Conservation (phyloP, 495 filamentous ascomycete species). For the Penicillium desertorum region DNA sequence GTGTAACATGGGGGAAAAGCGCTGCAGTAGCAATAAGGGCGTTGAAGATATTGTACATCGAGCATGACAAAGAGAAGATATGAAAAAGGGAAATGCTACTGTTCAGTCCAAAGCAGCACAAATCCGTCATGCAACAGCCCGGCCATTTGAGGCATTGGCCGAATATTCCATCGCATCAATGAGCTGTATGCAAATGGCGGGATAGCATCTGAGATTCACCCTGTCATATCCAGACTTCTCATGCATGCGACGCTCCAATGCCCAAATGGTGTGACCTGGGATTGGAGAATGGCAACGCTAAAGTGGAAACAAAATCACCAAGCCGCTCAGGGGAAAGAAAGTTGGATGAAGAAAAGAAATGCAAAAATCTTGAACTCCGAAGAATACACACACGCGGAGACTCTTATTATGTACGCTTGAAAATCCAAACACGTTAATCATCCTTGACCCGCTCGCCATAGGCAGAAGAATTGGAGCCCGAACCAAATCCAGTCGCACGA, state of each 20-base stretch:
- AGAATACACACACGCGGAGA: slow-evolving; percentile 18
- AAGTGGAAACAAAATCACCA: slow-evolving; percentile 18
- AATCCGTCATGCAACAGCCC: background rate
- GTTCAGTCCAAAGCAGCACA: background rate
- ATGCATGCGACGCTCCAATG: slow-evolving; percentile 9
- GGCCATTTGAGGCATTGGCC: background rate
- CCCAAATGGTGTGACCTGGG: background rate
- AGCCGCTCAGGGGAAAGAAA: slow-evolving; percentile 19
- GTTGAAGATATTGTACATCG: slow-evolving; percentile 5
- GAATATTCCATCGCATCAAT: background rate
- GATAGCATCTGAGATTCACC: background rate
- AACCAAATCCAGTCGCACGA: slow-evolving; percentile 31
- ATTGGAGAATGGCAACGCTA: slow-evolving; percentile 1
- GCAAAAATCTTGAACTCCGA: slow-evolving; percentile 17
- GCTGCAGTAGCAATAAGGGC: slow-evolving; percentile 2
- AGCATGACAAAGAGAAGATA: background rate
- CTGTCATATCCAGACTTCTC: background rate
- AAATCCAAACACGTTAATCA: slow-evolving; percentile 28
- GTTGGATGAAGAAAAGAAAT: slow-evolving; percentile 14
- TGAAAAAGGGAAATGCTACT: background rate
- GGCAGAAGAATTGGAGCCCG: slow-evolving; percentile 13
- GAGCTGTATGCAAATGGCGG: background rate
- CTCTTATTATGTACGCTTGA: slow-evolving; percentile 34
- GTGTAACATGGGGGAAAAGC: background rate
- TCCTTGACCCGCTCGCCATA: slow-evolving; percentile 33